Evolutionary conservation across 2,329 filamentous ascomycete species (phyloP).

Genomic region (Phialophora verrucosa): DNA sequence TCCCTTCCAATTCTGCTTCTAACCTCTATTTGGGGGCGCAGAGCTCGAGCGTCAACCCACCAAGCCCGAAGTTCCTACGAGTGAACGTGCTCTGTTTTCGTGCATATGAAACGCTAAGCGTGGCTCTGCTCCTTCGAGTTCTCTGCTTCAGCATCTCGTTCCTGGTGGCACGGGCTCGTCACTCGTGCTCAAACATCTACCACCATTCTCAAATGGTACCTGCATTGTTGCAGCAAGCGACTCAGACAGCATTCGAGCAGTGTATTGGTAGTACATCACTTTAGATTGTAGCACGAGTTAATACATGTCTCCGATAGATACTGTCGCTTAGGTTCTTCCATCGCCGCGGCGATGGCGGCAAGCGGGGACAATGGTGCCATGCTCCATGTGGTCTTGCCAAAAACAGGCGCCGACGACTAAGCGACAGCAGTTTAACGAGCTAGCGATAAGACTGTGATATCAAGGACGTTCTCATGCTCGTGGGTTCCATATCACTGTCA

Average conservation of each 20-base stretch:
- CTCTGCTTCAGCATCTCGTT: background rate
- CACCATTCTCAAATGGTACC: background rate
- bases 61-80: background rate
- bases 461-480: background rate
- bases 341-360: background rate
- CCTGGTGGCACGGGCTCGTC: background rate
- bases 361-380: background rate
- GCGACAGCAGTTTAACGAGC: background rate
- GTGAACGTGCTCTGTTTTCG: background rate
- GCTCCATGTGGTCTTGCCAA: background rate
- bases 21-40: background rate
- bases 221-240: background rate
- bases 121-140: background rate
- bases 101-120: background rate
- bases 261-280: background rate
- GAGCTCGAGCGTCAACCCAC: background rate
- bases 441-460: background rate
- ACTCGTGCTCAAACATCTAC: background rate
- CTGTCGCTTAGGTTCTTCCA: background rate
- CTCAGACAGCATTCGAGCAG: background rate
- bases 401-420: background rate
- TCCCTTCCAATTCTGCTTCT: constrained; percentile 1
- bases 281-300: background rate
- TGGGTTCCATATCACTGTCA: background rate
- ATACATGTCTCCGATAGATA: background rate